These are phyloP conservation scores for Trichoderma atrobrunneum DNA, from an alignment of 2,329 filamentous ascomycete species.

Conservation along the genomic window DNA sequence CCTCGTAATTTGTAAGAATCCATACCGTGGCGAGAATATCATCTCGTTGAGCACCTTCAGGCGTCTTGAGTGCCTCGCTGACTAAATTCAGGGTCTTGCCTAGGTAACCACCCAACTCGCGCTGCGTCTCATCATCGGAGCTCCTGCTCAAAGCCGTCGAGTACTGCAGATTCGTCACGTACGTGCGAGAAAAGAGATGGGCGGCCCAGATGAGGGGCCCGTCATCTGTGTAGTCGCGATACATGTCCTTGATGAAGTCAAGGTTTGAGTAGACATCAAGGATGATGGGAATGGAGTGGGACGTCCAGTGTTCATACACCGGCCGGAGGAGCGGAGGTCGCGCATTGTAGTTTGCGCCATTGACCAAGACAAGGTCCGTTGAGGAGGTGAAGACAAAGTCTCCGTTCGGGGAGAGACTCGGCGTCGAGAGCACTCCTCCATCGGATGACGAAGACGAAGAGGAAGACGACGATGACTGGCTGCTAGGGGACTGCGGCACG, in stretches of 20 bases:
- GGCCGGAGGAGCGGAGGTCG: conserved; percentile 23
- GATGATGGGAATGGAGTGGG: conserved; percentile 39
- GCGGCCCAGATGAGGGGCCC: conserved; percentile 40
- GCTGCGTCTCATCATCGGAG: conserved; percentile 28
- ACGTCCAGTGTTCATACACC: conserved; percentile 38
- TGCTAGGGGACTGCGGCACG: conserved; percentile 16
- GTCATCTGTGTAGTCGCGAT: conserved; percentile 25
- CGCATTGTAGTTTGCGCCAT: conserved; percentile 2
- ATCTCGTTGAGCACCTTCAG: conserved; percentile 31
- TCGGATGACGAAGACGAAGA: conserved; percentile 9
- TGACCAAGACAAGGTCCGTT: not conserved
- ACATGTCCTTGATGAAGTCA: conserved; percentile 34
- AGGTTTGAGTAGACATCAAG: conserved; percentile 38
- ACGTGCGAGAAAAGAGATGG: conserved; percentile 41
- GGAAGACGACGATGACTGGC: conserved; percentile 10
- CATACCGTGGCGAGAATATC: conserved; percentile 41
- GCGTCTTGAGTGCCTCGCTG: conserved; percentile 35
- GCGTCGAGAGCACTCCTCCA: conserved; percentile 18
- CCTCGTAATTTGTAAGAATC: conserved; percentile 42
- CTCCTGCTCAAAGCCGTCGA: conserved; percentile 31
- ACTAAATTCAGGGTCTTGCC: conserved; percentile 39
- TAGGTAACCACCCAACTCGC: conserved; percentile 36
- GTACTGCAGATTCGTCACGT: conserved; percentile 37
- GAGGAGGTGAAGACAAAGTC: conserved; percentile 18
- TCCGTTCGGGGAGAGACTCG: not conserved